phyloP scores from a whole-genome alignment of 1,139 yeast genomes.

The Fermentozyma sake region DNA sequence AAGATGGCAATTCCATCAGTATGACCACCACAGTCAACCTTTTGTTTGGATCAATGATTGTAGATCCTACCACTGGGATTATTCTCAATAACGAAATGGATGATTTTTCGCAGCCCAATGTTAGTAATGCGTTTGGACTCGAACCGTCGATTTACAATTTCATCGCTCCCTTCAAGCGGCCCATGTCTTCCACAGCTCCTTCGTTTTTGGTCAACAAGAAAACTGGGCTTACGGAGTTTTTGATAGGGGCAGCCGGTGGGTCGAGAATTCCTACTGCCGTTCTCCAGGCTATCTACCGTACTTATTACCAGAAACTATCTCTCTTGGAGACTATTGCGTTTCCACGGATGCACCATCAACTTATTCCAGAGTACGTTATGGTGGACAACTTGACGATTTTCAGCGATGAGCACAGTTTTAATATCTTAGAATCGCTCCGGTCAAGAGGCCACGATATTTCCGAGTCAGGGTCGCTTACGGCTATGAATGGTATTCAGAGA shows the following conservation, averaged over 20 bases:
- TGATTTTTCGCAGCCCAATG: conserved; percentile 77
- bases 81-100: conserved; percentile 92
- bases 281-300: conserved; percentile 71
- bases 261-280: conserved; percentile 83
- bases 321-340: conserved; percentile 66
- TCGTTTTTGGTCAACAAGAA: conserved; percentile 55
- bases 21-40: conserved; percentile 91
- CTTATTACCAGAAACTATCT: conserved; percentile 51
- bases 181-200: conserved; percentile 82
- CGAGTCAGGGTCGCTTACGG: conserved; percentile 36
- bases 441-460: conserved; percentile 25
- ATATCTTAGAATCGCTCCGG: conserved; percentile 12
- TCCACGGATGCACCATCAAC: conserved; percentile 87
- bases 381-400: conserved; percentile 49
- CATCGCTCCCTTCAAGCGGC: conserved; percentile 71
- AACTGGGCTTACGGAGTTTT: conserved; percentile 50
- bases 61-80: conserved; percentile 78
- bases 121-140: conserved; percentile 72
- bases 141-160: conserved; percentile 79
- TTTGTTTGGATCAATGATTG: conserved; percentile 75
- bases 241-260: conserved; percentile 94
- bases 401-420: conserved; percentile 18
- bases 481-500: conserved; percentile 40
- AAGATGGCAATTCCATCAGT: conserved; percentile 67
- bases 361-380: conserved; percentile 65